These are phyloP conservation scores for Vaccinium darrowii DNA, from an alignment of 148 eudicot genomes.

Conservation along the genomic window DNA sequence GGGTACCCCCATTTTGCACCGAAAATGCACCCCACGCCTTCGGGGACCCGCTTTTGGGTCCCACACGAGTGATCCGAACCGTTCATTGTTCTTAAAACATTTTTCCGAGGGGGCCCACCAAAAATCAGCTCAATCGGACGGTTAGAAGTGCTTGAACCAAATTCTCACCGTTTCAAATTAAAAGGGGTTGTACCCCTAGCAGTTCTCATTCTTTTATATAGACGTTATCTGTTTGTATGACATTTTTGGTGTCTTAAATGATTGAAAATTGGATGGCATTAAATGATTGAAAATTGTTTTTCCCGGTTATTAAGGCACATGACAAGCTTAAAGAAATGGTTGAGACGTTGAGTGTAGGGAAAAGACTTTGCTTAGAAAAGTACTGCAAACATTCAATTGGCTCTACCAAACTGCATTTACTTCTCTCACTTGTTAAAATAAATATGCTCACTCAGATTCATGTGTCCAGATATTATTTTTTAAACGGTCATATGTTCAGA, in stretches of 20 bases:
- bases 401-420: conserved; percentile 21
- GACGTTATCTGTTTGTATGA: neutral
- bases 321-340: neutral
- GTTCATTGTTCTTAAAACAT: too few relatives aligned
- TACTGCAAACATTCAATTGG: conserved; percentile 13
- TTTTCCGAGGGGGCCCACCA: too few relatives aligned
- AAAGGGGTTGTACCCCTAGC: too few relatives aligned
- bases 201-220: neutral
- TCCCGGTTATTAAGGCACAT: neutral
- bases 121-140: too few relatives aligned
- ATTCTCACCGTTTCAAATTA: too few relatives aligned
- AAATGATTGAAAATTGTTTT: neutral
- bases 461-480: neutral
- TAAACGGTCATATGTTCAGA: too few relatives aligned
- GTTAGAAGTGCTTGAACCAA: too few relatives aligned
- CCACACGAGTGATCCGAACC: too few relatives aligned
- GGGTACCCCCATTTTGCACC: too few relatives aligned
- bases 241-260: neutral
- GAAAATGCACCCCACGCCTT: too few relatives aligned
- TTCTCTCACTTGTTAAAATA: conserved; percentile 2
- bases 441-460: neutral
- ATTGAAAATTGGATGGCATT: neutral
- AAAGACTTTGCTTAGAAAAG: neutral
- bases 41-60: too few relatives aligned
- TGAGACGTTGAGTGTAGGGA: neutral